These are phyloP conservation scores for Magnolia kwangsiensis DNA, from an alignment of 164 flowering plant species.

Conservation along the genomic window DNA sequence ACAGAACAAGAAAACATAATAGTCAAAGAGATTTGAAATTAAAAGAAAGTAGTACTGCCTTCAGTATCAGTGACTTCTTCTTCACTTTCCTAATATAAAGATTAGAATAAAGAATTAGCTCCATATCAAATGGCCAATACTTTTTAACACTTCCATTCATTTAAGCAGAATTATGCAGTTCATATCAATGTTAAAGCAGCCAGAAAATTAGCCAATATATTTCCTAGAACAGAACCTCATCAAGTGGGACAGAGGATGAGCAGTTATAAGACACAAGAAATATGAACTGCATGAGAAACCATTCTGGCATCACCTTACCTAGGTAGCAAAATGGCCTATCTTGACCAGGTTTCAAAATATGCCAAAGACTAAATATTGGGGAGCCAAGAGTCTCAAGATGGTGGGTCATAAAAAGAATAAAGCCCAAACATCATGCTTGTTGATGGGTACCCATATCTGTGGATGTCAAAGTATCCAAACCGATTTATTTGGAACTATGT, in stretches of 20 bases:
- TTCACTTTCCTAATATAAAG: constrained; percentile 71
- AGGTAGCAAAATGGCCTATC: not conserved
- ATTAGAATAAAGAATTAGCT: constrained; percentile 12
- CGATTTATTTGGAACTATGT: not conserved
- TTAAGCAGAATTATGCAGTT: not conserved
- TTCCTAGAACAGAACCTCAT: not conserved
- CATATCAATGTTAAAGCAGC: constrained; percentile 2
- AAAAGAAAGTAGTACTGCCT: not conserved
- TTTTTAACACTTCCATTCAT: not conserved
- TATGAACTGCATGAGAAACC: not conserved
- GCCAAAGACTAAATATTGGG: too few species aligned
- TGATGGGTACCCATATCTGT: not conserved
- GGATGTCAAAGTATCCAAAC: not conserved
- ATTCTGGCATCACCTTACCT: not conserved
- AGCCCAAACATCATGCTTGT: not conserved
- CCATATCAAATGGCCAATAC: not conserved
- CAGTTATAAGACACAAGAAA: too few species aligned
- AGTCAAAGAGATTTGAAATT: not conserved
- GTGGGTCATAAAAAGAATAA: not conserved
- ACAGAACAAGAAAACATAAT: too few species aligned
- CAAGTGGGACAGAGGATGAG: too few species aligned
- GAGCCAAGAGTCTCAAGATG: not conserved
- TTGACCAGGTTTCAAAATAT: too few species aligned
- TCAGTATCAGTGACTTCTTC: constrained; percentile 95
- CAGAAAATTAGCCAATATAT: not conserved